phyloP scores from a whole-genome alignment of 768 basidiomycete species.

The Candolleomyces eurysporus region DNA sequence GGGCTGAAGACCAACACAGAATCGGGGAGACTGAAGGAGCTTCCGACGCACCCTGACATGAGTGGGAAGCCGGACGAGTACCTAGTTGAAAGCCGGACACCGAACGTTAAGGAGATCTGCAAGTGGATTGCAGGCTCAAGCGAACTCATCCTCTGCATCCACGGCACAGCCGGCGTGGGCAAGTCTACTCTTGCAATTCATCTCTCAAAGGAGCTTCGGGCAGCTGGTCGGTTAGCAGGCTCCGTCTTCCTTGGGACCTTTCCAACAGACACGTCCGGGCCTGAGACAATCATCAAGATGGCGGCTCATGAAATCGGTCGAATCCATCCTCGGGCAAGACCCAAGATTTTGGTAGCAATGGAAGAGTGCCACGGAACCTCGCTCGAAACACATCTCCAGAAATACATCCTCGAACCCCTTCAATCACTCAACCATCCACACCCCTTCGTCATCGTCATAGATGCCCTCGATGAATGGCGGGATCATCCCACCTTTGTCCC shows the following conservation, averaged over 20 bases:
- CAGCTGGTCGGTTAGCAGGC: background rate
- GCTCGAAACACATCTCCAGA: too few relatives aligned
- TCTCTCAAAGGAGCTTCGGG: background rate
- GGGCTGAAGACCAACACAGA: too few relatives aligned
- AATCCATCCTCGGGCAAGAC: too few relatives aligned
- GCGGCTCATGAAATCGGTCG: too few relatives aligned
- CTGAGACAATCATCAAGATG: background rate
- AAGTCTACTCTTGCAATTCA: slow-evolving; percentile 7
- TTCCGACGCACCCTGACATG: too few relatives aligned
- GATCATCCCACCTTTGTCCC: background rate
- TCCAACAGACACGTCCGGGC: background rate
- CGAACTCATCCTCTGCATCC: background rate
- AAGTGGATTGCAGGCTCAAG: too few relatives aligned
- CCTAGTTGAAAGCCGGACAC: too few relatives aligned
- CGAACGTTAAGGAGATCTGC: too few relatives aligned
- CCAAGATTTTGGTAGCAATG: too few relatives aligned
- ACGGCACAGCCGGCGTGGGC: slow-evolving; percentile 8
- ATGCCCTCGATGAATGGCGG: slow-evolving; percentile 10
- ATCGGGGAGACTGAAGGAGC: too few relatives aligned
- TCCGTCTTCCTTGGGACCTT: background rate
- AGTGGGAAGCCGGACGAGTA: too few relatives aligned
- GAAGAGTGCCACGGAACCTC: too few relatives aligned
- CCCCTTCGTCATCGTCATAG: slow-evolving; percentile 6
- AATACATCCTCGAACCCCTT: background rate
- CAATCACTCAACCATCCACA: background rate